Evolutionary conservation across 2,329 filamentous ascomycete species (phyloP).

Genomic region (Juglanconis juglandina): DNA sequence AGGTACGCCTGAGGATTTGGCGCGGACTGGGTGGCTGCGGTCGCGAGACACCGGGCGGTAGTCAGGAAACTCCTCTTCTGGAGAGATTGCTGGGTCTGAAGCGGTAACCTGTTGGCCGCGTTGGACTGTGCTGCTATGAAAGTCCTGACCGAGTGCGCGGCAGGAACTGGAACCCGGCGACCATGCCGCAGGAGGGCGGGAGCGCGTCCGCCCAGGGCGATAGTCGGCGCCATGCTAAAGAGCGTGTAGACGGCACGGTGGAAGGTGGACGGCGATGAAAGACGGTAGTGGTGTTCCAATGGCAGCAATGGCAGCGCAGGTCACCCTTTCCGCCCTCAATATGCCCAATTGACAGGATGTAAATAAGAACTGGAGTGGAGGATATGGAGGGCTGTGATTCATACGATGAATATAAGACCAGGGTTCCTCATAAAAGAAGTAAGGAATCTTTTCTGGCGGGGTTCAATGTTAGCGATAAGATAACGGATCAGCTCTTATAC

Average conservation of each 20-base stretch:
- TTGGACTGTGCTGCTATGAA: constrained; percentile 36
- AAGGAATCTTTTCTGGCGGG: constrained; percentile 11
- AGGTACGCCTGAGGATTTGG: constrained; percentile 85
- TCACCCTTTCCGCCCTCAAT: constrained; percentile 14
- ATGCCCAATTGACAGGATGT: constrained; percentile 16
- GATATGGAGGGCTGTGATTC: constrained; percentile 10
- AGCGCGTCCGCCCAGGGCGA: constrained; percentile 52
- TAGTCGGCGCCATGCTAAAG: constrained; percentile 38
- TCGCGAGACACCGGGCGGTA: constrained; percentile 40
- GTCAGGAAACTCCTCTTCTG: constrained; percentile 49
- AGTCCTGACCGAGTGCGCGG: constrained; percentile 40
- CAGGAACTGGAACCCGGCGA: constrained; percentile 47
- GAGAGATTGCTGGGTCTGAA: constrained; percentile 28
- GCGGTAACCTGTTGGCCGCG: constrained; percentile 30
- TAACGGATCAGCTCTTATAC: not conserved
- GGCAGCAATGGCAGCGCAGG: constrained; percentile 1
- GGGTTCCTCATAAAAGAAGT: not conserved
- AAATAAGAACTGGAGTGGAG: constrained; percentile 2
- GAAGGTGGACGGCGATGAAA: constrained; percentile 9
- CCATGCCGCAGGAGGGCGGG: constrained; percentile 56
- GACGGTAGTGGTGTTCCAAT: constrained; percentile 15
- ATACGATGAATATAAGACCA: constrained; percentile 6
- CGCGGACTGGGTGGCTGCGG: constrained; percentile 58
- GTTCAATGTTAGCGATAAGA: constrained; percentile 3
- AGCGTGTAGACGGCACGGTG: constrained; percentile 23